These are phyloP conservation scores for Kazachstania bromeliacearum DNA, from an alignment of 805 yeast species.

Conservation along the genomic window DNA sequence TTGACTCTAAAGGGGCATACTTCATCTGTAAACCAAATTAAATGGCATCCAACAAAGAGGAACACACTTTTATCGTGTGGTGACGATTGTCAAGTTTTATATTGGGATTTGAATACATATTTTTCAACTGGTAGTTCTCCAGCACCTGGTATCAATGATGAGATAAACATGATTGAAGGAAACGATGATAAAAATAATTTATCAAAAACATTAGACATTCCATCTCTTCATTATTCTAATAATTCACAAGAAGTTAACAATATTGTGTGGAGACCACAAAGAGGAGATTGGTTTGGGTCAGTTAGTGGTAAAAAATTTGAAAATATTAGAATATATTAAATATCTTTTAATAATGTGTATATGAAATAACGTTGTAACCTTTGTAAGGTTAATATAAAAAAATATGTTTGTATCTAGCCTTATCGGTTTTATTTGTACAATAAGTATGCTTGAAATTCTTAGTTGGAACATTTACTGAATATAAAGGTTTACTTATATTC, in stretches of 20 bases:
- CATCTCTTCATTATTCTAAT: conserved; percentile 40
- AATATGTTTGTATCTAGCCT: not conserved
- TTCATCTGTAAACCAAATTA: conserved; percentile 59
- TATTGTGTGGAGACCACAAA: conserved; percentile 53
- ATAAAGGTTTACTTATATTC: not conserved
- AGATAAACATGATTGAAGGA: conserved; percentile 7
- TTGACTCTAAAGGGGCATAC: conserved; percentile 58
- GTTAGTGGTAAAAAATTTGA: conserved; percentile 32
- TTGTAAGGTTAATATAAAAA: not conserved
- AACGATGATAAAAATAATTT: conserved; percentile 6
- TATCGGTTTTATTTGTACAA: not conserved
- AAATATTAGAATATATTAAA: conserved; percentile 20
- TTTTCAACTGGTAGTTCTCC: conserved; percentile 8
- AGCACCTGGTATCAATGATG: not conserved
- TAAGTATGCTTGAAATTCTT: not conserved
- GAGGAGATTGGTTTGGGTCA: conserved; percentile 73
- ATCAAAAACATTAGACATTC: conserved; percentile 17
- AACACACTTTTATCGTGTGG: conserved; percentile 55
- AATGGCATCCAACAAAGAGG: conserved; percentile 71
- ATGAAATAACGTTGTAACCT: not conserved
- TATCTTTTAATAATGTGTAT: not conserved
- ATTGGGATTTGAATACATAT: conserved; percentile 48
- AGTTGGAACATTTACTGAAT: not conserved
- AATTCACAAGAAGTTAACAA: conserved; percentile 69
- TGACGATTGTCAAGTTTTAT: conserved; percentile 63